Evolutionary conservation across 345 rosid species (phyloP).

Genomic region (Ricinus communis): DNA sequence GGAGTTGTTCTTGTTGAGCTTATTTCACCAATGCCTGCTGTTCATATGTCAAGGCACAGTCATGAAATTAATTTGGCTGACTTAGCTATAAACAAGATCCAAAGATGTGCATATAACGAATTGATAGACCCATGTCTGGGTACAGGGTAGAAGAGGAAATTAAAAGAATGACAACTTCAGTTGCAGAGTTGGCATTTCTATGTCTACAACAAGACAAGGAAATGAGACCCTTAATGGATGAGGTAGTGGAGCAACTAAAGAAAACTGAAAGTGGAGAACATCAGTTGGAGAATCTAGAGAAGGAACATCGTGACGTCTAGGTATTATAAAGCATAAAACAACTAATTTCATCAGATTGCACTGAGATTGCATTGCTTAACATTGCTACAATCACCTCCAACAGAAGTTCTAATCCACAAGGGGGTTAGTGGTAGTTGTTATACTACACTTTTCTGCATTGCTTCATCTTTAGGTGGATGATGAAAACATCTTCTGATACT

Average conservation of each 20-base stretch:
- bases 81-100: conserved; percentile 3
- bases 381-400: too few relatives aligned
- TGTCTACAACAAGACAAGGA: conserved; percentile 13
- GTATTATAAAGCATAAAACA: neutral
- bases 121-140: conserved; percentile 12
- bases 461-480: too few relatives aligned
- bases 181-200: conserved; percentile 19
- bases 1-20: conserved; percentile 15
- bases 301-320: conserved; percentile 6
- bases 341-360: too few relatives aligned
- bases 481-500: too few relatives aligned
- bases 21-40: conserved; percentile 16
- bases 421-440: too few relatives aligned
- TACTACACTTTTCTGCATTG: too few relatives aligned
- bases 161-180: conserved; percentile 13
- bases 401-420: too few relatives aligned
- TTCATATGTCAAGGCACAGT: conserved; percentile 4
- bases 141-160: neutral
- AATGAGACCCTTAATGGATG: conserved; percentile 16
- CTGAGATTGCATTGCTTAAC: too few relatives aligned
- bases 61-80: conserved; percentile 14
- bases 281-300: conserved; percentile 9
- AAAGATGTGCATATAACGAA: conserved; percentile 1
- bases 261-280: conserved; percentile 6
- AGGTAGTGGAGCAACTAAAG: conserved; percentile 1